These are phyloP conservation scores for Vigna unguiculata DNA, from an alignment of 306 rosid genomes.

Conservation along the genomic window DNA sequence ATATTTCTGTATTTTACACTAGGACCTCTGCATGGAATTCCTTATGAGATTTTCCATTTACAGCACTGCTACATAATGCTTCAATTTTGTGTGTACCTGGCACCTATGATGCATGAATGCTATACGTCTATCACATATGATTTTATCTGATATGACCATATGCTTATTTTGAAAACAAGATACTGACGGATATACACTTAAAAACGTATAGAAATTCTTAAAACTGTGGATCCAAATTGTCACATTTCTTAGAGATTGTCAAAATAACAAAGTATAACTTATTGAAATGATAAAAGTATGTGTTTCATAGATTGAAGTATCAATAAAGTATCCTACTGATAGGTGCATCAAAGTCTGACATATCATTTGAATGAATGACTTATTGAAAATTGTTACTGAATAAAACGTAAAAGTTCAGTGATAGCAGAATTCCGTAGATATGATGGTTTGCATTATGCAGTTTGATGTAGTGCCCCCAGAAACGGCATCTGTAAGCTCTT, in stretches of 20 bases:
- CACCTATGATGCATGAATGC: no score
- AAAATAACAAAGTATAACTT: no score
- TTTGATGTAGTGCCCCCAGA: conserved; percentile 98
- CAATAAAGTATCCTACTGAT: no score
- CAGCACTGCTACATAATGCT: neutral
- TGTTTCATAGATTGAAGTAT: no score
- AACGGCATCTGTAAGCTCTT: conserved; percentile 81
- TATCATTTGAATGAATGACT: conserved; percentile 1
- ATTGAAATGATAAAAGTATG: no score
- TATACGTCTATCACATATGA: no score
- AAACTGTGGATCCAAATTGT: no score
- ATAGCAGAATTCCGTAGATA: neutral
- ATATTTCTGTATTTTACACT: neutral
- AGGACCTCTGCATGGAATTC: conserved; percentile 19
- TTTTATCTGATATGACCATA: no score
- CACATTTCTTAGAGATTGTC: no score
- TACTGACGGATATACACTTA: no score
- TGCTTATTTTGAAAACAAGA: no score
- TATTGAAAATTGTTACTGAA: conserved; percentile 11
- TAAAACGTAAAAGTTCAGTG: neutral
- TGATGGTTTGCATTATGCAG: conserved; percentile 54
- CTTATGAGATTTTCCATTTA: neutral
- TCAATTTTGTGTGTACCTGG: neutral
- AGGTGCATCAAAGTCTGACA: neutral
- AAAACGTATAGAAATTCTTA: no score